Evolutionary conservation across 2,329 filamentous ascomycete genomes (phyloP), one percentile per base, ranked within the genome.

Genomic region (Juglanconis sp.): DNA sequence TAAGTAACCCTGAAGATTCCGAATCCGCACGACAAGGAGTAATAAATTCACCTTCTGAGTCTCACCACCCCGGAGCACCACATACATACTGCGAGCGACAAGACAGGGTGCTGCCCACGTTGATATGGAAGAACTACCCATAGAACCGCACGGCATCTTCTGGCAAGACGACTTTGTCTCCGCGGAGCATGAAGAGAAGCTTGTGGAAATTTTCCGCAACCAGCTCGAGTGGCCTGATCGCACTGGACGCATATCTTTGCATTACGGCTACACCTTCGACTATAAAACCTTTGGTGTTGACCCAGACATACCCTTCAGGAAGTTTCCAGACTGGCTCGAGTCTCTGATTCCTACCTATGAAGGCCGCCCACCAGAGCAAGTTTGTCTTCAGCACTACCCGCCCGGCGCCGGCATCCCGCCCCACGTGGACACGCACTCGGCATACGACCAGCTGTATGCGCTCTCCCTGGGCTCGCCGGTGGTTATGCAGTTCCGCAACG

Each of bases 371-470:
- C 81, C 82, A 0, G 82, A 85, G 55, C 84, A 86, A 67, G 82
- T 86, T 64, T 86, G 82, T 64, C 71, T 85, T 15, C 83, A 86
- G 70, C 79, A 85, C 67, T 87, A 87, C 66, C 80, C 84, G 0
- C 83, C 83, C 0, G 84, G 84, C 5, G 74, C 79, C 0, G 84
- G 84, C 1, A 87, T 87, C 65, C 84, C 84, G 9, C 84, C 84
- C 0, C 84, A 87, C 65, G 83, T 83, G 56, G 84, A 87, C 70
- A 84, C 83, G 3, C 84, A 86, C 69, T 74, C 72, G 53, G 71
- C 76, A 8, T 81, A 73, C 36, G 77, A 75, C 59, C 76, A 79
- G 65, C 72, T 81, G 2, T 81, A 80, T 59, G 70, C 76, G 10
- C 65, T 81, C 1, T 79, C 76, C 0, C 72, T 79, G 1, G 78